Conservation (phyloP, 306 rosid genomes). For the Medicago lupulina region DNA sequence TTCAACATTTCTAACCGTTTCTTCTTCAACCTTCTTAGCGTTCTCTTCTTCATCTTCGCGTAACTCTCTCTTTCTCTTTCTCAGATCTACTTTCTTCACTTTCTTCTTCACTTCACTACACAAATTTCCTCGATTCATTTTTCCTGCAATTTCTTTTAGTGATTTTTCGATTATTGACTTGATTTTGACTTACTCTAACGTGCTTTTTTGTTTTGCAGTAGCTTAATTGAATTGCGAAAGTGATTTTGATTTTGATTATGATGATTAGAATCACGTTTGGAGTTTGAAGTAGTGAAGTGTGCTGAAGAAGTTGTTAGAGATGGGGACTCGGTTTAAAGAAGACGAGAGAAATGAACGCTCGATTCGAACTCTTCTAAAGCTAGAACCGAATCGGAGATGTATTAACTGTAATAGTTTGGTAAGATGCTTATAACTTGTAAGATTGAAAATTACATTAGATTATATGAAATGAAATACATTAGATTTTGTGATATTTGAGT, state of each 20-base stretch:
- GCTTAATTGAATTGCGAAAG: not conserved
- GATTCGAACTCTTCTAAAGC: constrained; percentile 91
- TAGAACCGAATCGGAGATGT: constrained; percentile 79
- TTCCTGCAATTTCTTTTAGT: not conserved
- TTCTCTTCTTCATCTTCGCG: constrained; percentile 14
- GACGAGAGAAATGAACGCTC: constrained; percentile 87
- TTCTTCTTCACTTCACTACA: not conserved
- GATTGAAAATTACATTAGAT: not conserved
- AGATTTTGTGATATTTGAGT: not conserved
- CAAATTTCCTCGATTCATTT: constrained; percentile 14
- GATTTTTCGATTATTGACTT: constrained; percentile 26
- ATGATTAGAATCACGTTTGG: constrained; percentile 40
- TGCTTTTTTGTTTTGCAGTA: not conserved
- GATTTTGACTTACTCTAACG: not conserved
- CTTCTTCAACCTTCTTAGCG: constrained; percentile 26
- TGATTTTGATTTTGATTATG: too few species aligned
- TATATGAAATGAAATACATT: not conserved
- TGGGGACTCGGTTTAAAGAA: constrained; percentile 83
- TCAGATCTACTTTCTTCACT: constrained; percentile 53
- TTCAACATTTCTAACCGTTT: constrained; percentile 37
- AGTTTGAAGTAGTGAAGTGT: constrained; percentile 33
- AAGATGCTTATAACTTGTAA: constrained; percentile 23
- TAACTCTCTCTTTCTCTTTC: constrained; percentile 13
- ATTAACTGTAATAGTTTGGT: constrained; percentile 93
- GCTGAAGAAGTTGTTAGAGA: not conserved